Evolutionary conservation across 2,329 filamentous ascomycete genomes (phyloP), one percentile per base, ranked within the genome.

Genomic region (Ophiostoma sp.): DNA sequence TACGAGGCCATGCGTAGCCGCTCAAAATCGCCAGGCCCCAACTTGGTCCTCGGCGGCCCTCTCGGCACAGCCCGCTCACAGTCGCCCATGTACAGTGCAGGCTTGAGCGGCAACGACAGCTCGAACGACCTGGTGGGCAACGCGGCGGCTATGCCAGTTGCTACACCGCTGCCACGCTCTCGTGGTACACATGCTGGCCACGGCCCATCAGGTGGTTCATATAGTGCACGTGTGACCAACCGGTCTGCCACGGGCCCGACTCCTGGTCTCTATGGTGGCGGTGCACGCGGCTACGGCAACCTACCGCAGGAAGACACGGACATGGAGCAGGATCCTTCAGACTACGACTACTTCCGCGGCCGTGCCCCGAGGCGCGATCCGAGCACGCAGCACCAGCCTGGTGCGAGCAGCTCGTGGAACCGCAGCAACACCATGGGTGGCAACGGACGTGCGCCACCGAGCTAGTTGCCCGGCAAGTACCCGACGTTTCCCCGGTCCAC

Each of bases 291-390:
- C 0, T 89, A 89, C 76, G 87, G 85, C 17, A 83, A 83, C 35
- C 76, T 89, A 69, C 83, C 86, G 0, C 86, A 89, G 75, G 77
- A 79, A 57, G 86, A 87, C 70, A 78, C 80, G 10, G 76, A 77
- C 11, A 68, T 75, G 10, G 76, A 75, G 20, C 76, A 76, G 27
- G 83, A 85, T 60, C 83, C 84, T 10, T 77, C 80, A 74, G 80
- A 82, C 72, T 87, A 87, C 73, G 85, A 87, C 76, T 87, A 87
- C 74, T 87, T 87, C 77, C 81, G 86, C 36, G 79, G 81, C 4
- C 79, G 76, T 3, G 52, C 72, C 1, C 3, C 69, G 6, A 71
- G 73, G n/a, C 68, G 70, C 1, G 64, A 71, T 17, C 68, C 71
- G 3, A 72, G 74, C 66, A 67, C 66, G 54, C 44, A 57, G 7